A percentile compares a stretch with the other conserved stretches of the same genome.
phyloP scores from a whole-genome alignment of 78 protist genomes.

The Capsaspora owczarzaki region DNA sequence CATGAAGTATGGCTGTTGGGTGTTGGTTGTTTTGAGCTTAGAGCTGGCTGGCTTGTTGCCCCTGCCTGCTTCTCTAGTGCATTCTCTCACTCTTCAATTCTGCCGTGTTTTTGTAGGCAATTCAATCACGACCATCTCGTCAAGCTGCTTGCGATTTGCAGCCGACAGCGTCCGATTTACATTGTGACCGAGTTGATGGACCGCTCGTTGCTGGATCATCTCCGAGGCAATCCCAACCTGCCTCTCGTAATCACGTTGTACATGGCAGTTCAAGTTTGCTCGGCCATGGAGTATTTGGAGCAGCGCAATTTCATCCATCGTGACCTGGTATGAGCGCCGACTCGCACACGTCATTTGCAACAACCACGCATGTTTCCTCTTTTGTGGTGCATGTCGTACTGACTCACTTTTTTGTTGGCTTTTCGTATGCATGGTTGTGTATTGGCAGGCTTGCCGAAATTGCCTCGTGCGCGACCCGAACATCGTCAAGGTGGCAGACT shows the following conservation, averaged over 20 bases:
- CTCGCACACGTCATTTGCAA: not conserved
- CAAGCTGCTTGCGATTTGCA: not conserved
- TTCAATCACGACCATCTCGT: not conserved
- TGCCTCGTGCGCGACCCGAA: too few relatives aligned
- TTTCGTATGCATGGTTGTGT: too few relatives aligned
- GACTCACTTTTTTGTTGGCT: too few relatives aligned
- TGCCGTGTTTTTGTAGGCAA: not conserved
- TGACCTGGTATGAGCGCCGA: not conserved
- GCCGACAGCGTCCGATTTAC: not conserved
- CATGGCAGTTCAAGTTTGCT: not conserved
- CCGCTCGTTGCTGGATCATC: not conserved
- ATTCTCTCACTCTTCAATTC: too few relatives aligned
- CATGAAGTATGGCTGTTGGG: constrained; percentile 1
- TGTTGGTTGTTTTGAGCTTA: not conserved
- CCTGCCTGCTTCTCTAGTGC: not conserved
- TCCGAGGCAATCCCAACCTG: not conserved
- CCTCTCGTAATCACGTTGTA: not conserved
- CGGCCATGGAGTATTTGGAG: not conserved
- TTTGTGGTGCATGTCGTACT: too few relatives aligned
- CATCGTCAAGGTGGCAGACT: constrained; percentile 7
- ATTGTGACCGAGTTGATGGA: not conserved
- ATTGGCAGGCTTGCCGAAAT: too few relatives aligned
- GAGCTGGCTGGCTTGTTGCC: not conserved
- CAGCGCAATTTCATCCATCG: not conserved
- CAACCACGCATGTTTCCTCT: not conserved